These are phyloP conservation scores for Lactifluus piperatus DNA, from an alignment of 768 basidiomycete genomes.

Conservation along the genomic window DNA sequence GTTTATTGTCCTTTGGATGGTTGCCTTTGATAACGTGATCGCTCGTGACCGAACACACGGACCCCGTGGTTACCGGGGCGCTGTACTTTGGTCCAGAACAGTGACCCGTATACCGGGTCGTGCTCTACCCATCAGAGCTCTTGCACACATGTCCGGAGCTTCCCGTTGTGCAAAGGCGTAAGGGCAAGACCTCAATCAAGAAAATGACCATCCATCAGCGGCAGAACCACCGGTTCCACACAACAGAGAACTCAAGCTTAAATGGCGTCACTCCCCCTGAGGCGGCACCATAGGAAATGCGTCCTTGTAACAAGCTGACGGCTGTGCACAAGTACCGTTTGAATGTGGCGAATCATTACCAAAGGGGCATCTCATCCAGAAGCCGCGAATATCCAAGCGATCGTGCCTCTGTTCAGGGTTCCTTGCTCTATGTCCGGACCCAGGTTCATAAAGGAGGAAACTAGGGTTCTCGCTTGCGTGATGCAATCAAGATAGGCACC, in stretches of 20 bases:
- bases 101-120: neutral
- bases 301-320: neutral
- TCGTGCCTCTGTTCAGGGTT: neutral
- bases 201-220: too few species aligned
- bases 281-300: neutral
- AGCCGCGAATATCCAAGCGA: neutral
- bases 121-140: too few species aligned
- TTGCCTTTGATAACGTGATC: neutral
- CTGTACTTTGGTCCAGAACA: neutral
- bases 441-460: neutral
- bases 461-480: neutral
- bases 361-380: too few species aligned
- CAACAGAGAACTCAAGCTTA: neutral
- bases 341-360: neutral
- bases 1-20: neutral
- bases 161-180: too few species aligned
- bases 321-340: neutral
- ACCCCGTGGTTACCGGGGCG: neutral
- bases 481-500: neutral
- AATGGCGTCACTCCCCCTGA: neutral
- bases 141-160: too few species aligned
- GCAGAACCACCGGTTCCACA: too few species aligned
- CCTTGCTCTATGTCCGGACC: neutral
- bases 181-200: too few species aligned
- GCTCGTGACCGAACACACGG: neutral